Evolutionary conservation across 1,284 basidiomycete genomes (phyloP).

Genomic region (Sphagnurus paluster): DNA sequence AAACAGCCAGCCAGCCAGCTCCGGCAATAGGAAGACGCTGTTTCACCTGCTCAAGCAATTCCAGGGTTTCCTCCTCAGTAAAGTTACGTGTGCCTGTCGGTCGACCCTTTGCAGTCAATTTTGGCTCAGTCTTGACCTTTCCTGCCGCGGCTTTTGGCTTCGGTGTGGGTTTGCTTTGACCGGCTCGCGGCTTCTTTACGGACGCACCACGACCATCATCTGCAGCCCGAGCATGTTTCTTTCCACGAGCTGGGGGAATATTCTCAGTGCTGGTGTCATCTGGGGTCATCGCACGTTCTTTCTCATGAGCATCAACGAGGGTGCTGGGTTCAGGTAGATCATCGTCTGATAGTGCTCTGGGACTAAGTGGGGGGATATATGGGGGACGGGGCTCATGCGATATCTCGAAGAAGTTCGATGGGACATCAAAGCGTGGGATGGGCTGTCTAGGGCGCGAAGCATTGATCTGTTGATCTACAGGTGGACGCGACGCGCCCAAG

Average conservation of each 20-base stretch:
- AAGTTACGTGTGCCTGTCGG: conserved; percentile 8
- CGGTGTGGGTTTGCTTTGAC: not conserved
- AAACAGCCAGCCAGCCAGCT: conserved; percentile 4
- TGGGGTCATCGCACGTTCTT: no score
- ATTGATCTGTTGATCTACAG: not conserved
- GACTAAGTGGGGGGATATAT: not conserved
- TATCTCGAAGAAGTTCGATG: not conserved
- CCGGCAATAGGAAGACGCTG: conserved; percentile 5
- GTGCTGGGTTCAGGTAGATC: not conserved
- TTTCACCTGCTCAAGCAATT: conserved; percentile 1
- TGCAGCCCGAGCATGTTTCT: not conserved
- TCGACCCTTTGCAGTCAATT: not conserved
- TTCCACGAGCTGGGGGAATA: not conserved
- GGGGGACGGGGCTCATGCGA: not conserved
- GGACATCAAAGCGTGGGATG: not conserved
- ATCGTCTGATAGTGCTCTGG: not conserved
- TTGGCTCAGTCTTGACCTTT: not conserved
- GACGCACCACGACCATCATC: not conserved
- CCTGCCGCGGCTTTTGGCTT: not conserved
- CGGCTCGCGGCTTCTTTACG: not conserved
- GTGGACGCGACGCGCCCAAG: not conserved
- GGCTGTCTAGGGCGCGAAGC: not conserved
- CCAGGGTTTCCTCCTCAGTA: not conserved
- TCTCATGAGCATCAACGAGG: no score
- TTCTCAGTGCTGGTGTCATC: no score